Evolutionary conservation across 2,329 filamentous ascomycete species (phyloP).

Genomic region (Aspergillus fructus): DNA sequence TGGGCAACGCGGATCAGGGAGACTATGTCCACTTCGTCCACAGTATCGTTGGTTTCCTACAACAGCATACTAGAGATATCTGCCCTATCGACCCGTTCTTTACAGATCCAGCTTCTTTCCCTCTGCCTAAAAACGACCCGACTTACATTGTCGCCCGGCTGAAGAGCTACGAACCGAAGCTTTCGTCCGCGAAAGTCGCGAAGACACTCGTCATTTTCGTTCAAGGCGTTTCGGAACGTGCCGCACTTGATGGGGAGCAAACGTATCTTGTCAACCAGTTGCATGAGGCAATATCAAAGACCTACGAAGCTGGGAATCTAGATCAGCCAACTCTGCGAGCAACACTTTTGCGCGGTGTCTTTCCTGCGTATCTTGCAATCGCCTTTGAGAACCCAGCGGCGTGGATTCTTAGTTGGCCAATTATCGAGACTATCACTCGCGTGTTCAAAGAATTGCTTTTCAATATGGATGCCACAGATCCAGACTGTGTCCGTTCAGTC

Average conservation of each 20-base stretch:
- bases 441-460: slow-evolving; percentile 47
- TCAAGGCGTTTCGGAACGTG: slow-evolving; percentile 59
- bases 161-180: slow-evolving; percentile 58
- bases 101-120: slow-evolving; percentile 60
- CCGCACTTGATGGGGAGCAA: slow-evolving; percentile 59
- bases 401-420: slow-evolving; percentile 54
- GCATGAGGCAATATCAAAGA: slow-evolving; percentile 48
- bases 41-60: slow-evolving; percentile 57
- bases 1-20: slow-evolving; percentile 47
- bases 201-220: slow-evolving; percentile 60
- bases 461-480: slow-evolving; percentile 45
- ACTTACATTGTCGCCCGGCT: slow-evolving; percentile 62
- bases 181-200: slow-evolving; percentile 48
- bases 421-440: slow-evolving; percentile 49
- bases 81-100: slow-evolving; percentile 59
- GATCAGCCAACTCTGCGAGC: slow-evolving; percentile 49
- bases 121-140: slow-evolving; percentile 59
- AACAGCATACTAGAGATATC: slow-evolving; percentile 59
- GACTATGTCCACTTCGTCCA: slow-evolving; percentile 64
- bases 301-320: slow-evolving; percentile 41
- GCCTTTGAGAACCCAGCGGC: slow-evolving; percentile 47
- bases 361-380: slow-evolving; percentile 57
- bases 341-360: slow-evolving; percentile 54
- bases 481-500: slow-evolving; percentile 37
- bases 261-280: slow-evolving; percentile 56